These are phyloP conservation scores for Spirogloea muscicola DNA, from an alignment of 139 green algal genomes.

Conservation along the genomic window DNA sequence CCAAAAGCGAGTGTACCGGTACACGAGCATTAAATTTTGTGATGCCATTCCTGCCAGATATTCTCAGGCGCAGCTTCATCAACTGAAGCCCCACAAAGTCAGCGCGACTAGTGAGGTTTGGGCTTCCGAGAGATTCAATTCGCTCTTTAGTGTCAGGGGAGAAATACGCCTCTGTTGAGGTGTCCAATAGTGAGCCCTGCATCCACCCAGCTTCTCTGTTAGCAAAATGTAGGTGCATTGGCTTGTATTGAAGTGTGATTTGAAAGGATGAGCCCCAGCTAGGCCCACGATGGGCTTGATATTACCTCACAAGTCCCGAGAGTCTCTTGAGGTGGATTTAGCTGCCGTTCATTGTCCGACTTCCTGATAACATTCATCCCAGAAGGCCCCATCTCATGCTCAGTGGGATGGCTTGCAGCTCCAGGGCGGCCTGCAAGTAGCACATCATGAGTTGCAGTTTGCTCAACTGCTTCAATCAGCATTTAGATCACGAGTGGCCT, in stretches of 20 bases:
- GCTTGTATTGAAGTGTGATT: background rate
- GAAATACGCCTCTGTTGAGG: background rate
- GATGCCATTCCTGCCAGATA: slow-evolving; percentile 1
- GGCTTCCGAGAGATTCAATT: background rate
- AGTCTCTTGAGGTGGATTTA: too few species aligned
- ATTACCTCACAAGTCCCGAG: too few species aligned
- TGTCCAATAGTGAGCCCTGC: background rate
- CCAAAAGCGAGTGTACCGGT: background rate
- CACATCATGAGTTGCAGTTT: too few species aligned
- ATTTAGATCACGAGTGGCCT: too few species aligned
- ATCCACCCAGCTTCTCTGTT: background rate
- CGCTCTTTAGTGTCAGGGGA: background rate
- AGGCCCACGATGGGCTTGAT: too few species aligned
- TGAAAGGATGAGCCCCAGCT: too few species aligned
- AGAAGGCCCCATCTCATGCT: too few species aligned
- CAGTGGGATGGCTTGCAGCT: too few species aligned
- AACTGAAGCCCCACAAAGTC: background rate
- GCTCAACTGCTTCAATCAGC: too few species aligned
- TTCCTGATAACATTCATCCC: too few species aligned
- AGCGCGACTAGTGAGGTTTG: background rate
- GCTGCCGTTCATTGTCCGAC: too few species aligned
- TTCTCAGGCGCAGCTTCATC: slow-evolving; percentile 14
- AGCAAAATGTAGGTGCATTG: background rate
- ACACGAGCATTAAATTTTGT: slow-evolving; percentile 10
- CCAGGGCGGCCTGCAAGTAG: too few species aligned